Evolutionary conservation across 768 basidiomycete genomes (phyloP).

Genomic region (Chalciporus piperatus): DNA sequence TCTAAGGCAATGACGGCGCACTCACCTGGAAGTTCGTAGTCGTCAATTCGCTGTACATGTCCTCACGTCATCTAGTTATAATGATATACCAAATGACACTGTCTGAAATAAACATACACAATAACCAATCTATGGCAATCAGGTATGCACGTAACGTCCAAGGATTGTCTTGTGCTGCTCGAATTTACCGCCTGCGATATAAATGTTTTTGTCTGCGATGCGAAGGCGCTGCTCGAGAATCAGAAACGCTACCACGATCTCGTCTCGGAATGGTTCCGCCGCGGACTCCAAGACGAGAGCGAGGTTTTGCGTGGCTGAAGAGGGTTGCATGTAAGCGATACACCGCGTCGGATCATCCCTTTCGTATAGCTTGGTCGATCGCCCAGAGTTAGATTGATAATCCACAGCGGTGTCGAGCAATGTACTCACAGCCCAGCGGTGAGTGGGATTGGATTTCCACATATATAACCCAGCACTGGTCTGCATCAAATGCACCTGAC

Average conservation of each 20-base stretch:
- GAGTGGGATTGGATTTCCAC: slow-evolving; percentile 13
- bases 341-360: slow-evolving; percentile 1
- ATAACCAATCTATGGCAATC: neutral
- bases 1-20: neutral
- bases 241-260: slow-evolving; percentile 11
- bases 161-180: slow-evolving; percentile 10
- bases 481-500: slow-evolving; percentile 9
- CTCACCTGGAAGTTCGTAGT: neutral
- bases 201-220: slow-evolving; percentile 7
- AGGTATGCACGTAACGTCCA: slow-evolving; percentile 4
- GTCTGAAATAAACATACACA: neutral
- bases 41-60: neutral
- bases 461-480: neutral
- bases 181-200: slow-evolving; percentile 10
- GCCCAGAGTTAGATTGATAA: neutral
- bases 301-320: slow-evolving; percentile 3
- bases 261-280: slow-evolving; percentile 10
- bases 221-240: slow-evolving; percentile 17
- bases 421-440: slow-evolving; percentile 12
- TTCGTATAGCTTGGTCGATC: slow-evolving; percentile 9
- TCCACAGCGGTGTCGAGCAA: neutral
- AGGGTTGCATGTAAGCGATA: slow-evolving; percentile 10
- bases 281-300: slow-evolving; percentile 9
- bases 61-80: neutral
- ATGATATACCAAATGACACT: neutral